Base-by-base conservation (phyloP, 176 grass and related monocot genomes). In the Tuctoria greenei region DNA sequence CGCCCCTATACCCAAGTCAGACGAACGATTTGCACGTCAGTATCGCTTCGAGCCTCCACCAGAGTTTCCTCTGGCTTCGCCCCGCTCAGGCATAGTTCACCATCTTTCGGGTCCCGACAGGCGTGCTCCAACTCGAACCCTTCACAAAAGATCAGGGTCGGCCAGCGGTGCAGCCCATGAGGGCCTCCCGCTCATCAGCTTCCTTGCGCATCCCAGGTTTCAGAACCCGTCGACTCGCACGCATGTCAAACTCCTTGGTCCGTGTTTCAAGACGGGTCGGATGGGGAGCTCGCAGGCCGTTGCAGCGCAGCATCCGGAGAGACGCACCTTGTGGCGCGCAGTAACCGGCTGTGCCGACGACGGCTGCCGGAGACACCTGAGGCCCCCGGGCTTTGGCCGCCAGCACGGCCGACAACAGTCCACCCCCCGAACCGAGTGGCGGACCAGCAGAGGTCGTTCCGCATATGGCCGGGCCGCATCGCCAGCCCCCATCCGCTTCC, bases 181-280 rank as follows among this genome's bases (percentile, higher is more conserved):
- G 23, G 55, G 55, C 55, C 23, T 58, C 55, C 55, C 55, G 55
- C 55, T 55, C 51, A 7, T 55, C 18, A 54, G 18, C 50, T 54
- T 54, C 50, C 50, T 54, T 54, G 50, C 50, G 17, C 50, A 54
- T 54, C 50, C 17, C 18, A 20, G 50, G 50, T 54, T 54, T 54
- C 17, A 20, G 41, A 26, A 68, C 66, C 66, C 41, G 66, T 46
- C 23, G 11, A 68, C 66, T 68, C 41, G 66, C 40, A 68, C 66
- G 66, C 66, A 68, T 89, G 83, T 89, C 83, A 81, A 80, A 93
- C 90, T 93, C 84, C 90, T 93, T 90, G 81, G 84, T 93, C 85
- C 82, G 54, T 90, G 82, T 89, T 93, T 93, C 87, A 93, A 93
- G 84, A 89, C 45, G 73, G 87, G 90, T 87, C 80, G 72, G 68